Base-by-base conservation (phyloP, 2,329 filamentous ascomycete genomes). In the Penicillium fuscoglaucum region DNA sequence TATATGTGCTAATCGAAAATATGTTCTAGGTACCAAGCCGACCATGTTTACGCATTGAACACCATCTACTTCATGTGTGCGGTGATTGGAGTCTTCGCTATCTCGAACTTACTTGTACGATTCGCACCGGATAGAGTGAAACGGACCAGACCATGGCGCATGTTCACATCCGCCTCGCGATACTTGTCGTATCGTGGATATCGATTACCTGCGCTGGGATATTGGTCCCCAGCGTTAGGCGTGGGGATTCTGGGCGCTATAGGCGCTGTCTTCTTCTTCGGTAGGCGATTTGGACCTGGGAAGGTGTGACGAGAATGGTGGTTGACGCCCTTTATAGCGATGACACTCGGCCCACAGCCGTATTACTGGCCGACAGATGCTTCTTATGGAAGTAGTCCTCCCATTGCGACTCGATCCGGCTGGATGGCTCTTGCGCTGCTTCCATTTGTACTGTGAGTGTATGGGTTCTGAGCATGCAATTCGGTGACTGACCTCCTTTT, bases 351-450 rank as follows among this genome's bases (percentile, higher is more conserved):
- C 1, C 81, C 83, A 0, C 68, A 74, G 28, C 82, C 83, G 0
- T 85, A 84, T 68, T 85, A 85, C 73, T 85, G 83, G 83, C 79
- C 81, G 0, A 79, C 76, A 49, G 75, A 74, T 8, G 58, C 75
- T 4, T 71, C 65, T 31, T 84, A 76, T 62, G 83, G 82, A 9
- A 71, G 74, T 66, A 83, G 81, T 29, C 83, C 82, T 12, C 82
- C 83, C 0, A 74, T 85, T 24, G 82, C 81, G 1, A 83, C 81
- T 0, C 70, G 83, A 21, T 66, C 81, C 0, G 83, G 83, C 2
- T 84, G 79, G 76, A 78, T 85, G 75, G 76, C 81, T 1, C 66
- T 84, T 21, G 82, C 71, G 0, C 78, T 81, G 50, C 58, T 84
- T 60, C 82, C 82, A 1, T 83, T 84, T 62, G 70, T 84, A 39